phyloP scores from a whole-genome alignment of 371 early-diverging fungal species.

The Dichotomocladium elegans region DNA sequence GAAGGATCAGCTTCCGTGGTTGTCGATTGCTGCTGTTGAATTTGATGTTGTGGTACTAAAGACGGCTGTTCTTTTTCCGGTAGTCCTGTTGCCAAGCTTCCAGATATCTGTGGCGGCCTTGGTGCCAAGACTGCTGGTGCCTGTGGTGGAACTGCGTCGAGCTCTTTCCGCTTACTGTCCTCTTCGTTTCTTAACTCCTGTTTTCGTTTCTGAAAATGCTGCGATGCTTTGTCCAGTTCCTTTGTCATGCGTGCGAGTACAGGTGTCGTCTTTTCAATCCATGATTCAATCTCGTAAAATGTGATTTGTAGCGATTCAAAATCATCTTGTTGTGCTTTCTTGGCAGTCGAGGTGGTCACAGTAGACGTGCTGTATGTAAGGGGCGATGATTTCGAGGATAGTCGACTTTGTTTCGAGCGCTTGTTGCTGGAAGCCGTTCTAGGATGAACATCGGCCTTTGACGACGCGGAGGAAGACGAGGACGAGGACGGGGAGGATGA shows the following conservation, averaged over 20 bases:
- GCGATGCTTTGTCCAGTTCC: conserved; percentile 45
- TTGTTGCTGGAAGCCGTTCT: neutral
- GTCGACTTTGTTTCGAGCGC: no score
- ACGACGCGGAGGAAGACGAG: neutral
- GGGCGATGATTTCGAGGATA: no score
- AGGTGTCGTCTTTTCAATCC: conserved; percentile 51
- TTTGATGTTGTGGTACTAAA: neutral
- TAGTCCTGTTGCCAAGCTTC: no score
- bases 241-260: conserved; percentile 40
- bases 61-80: neutral
- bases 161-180: no score
- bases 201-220: conserved; percentile 29
- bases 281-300: conserved; percentile 48
- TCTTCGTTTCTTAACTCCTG: no score
- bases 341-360: no score
- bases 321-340: conserved; percentile 35
- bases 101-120: no score
- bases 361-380: no score
- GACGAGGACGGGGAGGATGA: neutral
- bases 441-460: neutral
- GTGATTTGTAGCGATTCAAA: conserved; percentile 47
- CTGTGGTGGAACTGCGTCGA: neutral
- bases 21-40: conserved; percentile 3
- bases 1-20: neutral
- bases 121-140: conserved; percentile 5